Conservation (phyloP, 768 basidiomycete species). For the Russula sp. region DNA sequence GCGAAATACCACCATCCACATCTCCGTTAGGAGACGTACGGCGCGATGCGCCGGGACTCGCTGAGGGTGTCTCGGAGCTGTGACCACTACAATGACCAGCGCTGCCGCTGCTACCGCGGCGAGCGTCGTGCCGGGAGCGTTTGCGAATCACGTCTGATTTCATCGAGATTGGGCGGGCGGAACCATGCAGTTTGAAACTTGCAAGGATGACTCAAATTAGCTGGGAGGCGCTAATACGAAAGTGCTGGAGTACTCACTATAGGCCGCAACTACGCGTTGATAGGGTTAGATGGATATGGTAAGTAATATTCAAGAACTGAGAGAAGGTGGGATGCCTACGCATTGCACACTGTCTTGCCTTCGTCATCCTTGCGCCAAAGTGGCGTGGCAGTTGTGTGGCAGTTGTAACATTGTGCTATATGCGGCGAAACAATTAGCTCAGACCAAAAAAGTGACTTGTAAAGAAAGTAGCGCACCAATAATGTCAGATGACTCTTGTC, state of each 20-base stretch:
- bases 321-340: slow-evolving; percentile 49
- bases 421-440: background rate
- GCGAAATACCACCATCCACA: slow-evolving; percentile 44
- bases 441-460: background rate
- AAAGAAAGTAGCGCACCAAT: slow-evolving; percentile 50
- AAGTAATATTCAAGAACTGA: background rate
- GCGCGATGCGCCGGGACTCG: slow-evolving; percentile 69
- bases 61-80: slow-evolving; percentile 67
- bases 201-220: slow-evolving; percentile 16
- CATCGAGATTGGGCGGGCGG: slow-evolving; percentile 85
- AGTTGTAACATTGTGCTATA: slow-evolving; percentile 80
- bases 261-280: slow-evolving; percentile 60
- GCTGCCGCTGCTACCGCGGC: slow-evolving; percentile 44
- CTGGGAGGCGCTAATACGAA: background rate
- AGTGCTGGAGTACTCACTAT: slow-evolving; percentile 48
- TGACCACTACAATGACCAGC: slow-evolving; percentile 34
- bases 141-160: slow-evolving; percentile 89
- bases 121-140: slow-evolving; percentile 77
- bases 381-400: slow-evolving; percentile 85
- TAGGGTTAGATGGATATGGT: background rate
- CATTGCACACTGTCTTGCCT: slow-evolving; percentile 88
- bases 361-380: slow-evolving; percentile 91
- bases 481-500: slow-evolving; percentile 70
- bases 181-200: slow-evolving; percentile 80
- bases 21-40: slow-evolving; percentile 63